Evolutionary conservation across 2,329 filamentous ascomycete genomes (phyloP).

Genomic region (Colletotrichum melonis): DNA sequence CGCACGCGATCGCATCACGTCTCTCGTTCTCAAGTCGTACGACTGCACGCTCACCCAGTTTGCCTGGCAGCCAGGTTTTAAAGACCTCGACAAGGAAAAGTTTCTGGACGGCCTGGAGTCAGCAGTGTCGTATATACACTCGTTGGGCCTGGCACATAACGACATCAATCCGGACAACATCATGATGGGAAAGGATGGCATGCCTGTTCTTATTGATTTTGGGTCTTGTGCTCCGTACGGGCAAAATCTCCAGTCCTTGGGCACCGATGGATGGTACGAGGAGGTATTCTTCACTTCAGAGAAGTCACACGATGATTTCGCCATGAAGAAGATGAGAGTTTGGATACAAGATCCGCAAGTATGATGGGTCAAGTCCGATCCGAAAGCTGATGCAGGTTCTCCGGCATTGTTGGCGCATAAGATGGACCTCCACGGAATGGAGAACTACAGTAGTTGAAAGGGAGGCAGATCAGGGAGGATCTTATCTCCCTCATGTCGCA

Average conservation of each 20-base stretch:
- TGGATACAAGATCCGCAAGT: conserved; percentile 8
- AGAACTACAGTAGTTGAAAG: too few species aligned
- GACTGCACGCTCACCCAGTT: background rate
- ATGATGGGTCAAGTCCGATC: background rate
- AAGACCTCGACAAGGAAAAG: background rate
- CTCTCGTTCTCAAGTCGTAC: background rate
- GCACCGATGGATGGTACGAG: conserved; percentile 35
- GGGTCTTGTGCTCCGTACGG: conserved; percentile 38
- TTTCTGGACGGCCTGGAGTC: background rate
- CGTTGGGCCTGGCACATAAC: conserved; percentile 42
- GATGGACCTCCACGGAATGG: too few species aligned
- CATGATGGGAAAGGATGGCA: conserved; percentile 37
- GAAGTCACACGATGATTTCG: conserved; percentile 29
- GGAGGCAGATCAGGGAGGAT: too few species aligned
- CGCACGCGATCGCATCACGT: background rate
- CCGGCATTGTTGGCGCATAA: too few species aligned
- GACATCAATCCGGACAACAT: conserved; percentile 43
- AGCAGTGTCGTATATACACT: conserved; percentile 11
- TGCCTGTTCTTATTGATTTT: conserved; percentile 43
- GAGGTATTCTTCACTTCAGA: conserved; percentile 28
- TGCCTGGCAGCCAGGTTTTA: background rate
- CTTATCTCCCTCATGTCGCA: too few species aligned
- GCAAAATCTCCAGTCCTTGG: conserved; percentile 19
- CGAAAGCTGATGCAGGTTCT: too few species aligned
- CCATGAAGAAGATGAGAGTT: conserved; percentile 26